phyloP scores from a whole-genome alignment of 352 stramenopile genomes.

The Globisporangium perplexum region DNA sequence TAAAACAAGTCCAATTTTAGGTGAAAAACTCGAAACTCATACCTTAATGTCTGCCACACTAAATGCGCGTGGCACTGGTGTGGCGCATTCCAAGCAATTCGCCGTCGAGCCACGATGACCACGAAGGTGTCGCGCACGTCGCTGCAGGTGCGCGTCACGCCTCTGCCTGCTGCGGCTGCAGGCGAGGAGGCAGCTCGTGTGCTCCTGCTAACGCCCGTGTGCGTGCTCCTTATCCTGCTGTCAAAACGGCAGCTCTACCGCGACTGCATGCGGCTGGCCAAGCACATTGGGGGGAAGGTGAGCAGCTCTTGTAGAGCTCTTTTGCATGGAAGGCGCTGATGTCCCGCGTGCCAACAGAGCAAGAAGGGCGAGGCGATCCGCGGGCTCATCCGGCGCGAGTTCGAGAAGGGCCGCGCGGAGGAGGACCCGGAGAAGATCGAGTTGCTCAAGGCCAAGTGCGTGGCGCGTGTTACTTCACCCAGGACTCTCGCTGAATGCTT shows the following conservation, averaged over 20 bases:
- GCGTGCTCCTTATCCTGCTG: too few species aligned
- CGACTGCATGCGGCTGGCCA: conserved; percentile 78
- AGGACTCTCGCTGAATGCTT: too few species aligned
- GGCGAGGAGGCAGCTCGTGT: too few species aligned
- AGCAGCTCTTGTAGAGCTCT: neutral
- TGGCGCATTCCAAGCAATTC: neutral
- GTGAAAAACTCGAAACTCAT: neutral
- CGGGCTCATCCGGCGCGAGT: conserved; percentile 66
- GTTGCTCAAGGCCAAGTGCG: conserved; percentile 77
- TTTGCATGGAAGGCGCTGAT: neutral
- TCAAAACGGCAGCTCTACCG: conserved; percentile 68
- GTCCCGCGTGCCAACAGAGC: conserved; percentile 31
- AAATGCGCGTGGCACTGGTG: conserved; percentile 3
- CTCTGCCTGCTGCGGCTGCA: too few species aligned
- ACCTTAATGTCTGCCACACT: neutral
- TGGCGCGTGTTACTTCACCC: conserved; percentile 6
- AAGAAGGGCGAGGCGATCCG: conserved; percentile 81
- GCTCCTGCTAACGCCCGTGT: neutral
- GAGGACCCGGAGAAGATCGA: conserved; percentile 82
- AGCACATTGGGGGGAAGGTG: conserved; percentile 85
- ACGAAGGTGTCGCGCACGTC: conserved; percentile 72
- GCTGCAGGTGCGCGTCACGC: conserved; percentile 38
- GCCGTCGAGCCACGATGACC: conserved; percentile 23
- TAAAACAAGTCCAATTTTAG: neutral
- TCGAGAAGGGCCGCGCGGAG: conserved; percentile 71